phyloP scores from a whole-genome alignment of 495 filamentous ascomycete species.

The Evernia prunastri region DNA sequence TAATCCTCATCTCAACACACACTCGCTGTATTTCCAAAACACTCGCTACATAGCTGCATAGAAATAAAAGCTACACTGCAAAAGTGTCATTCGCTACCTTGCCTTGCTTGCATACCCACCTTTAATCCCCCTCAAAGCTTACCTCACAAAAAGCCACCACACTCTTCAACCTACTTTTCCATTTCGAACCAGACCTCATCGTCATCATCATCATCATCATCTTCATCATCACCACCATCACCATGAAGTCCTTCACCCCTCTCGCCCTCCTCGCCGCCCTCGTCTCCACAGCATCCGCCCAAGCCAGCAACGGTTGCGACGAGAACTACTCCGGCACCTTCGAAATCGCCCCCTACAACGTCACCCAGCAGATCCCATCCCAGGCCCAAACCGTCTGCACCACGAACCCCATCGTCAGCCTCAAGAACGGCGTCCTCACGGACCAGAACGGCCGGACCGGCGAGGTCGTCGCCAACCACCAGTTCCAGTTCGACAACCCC shows the following conservation, averaged over 20 bases:
- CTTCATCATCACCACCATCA: background rate
- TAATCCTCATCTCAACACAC: too few species aligned
- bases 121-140: background rate
- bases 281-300: slow-evolving; percentile 2
- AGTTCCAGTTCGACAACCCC: slow-evolving; percentile 70
- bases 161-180: too few species aligned
- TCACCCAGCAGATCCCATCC: background rate
- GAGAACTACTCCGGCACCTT: slow-evolving; percentile 9
- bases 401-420: slow-evolving; percentile 42
- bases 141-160: background rate
- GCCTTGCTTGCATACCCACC: background rate
- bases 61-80: background rate
- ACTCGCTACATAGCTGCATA: background rate
- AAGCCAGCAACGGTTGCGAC: slow-evolving; percentile 6
- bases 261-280: background rate
- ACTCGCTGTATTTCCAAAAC: background rate
- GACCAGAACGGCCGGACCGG: slow-evolving; percentile 55
- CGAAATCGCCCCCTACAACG: slow-evolving; percentile 10
- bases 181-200: too few species aligned
- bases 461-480: slow-evolving; percentile 64
- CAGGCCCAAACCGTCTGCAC: slow-evolving; percentile 14
- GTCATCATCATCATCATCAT: background rate
- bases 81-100: background rate
- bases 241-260: background rate
- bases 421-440: slow-evolving; percentile 52